Evolutionary conservation across 768 basidiomycete genomes (phyloP).

Genomic region (Rhizopogon vesiculosus): DNA sequence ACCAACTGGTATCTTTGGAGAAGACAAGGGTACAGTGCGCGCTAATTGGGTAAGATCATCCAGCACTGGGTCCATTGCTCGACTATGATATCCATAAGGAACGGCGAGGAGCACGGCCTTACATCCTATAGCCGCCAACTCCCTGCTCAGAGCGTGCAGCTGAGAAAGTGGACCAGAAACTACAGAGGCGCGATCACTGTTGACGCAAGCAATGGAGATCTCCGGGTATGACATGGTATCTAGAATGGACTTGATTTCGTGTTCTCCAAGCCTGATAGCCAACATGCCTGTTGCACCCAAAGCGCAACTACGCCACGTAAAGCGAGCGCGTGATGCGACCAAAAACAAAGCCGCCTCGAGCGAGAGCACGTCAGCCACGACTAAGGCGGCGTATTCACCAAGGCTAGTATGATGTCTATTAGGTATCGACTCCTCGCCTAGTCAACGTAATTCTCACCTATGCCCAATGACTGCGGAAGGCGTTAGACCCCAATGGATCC

Average conservation of each 20-base stretch:
- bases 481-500: conserved; percentile 64
- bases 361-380: conserved; percentile 53
- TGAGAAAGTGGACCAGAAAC: conserved; percentile 50
- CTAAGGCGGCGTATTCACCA: conserved; percentile 72
- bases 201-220: conserved; percentile 56
- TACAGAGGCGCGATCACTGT: conserved; percentile 53
- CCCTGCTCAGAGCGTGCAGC: conserved; percentile 35
- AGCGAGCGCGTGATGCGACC: conserved; percentile 52
- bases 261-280: conserved; percentile 39
- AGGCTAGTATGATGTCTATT: conserved; percentile 38
- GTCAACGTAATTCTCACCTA: conserved; percentile 42
- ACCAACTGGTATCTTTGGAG: conserved; percentile 56
- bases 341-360: conserved; percentile 54
- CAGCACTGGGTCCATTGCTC: conserved; percentile 56
- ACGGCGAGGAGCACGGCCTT: conserved; percentile 44
- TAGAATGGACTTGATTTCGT: conserved; percentile 31
- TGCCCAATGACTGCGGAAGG: conserved; percentile 67
- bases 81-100: conserved; percentile 63
- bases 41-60: conserved; percentile 42
- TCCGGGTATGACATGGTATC: conserved; percentile 27
- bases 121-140: conserved; percentile 35
- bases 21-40: conserved; percentile 28
- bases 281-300: conserved; percentile 54
- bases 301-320: conserved; percentile 48
- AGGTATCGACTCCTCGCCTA: neutral